A percentile compares a stretch with the other conserved stretches of the same genome.
phyloP scores from a whole-genome alignment of 2,329 filamentous ascomycete species.

The Aspergillus fischeri region DNA sequence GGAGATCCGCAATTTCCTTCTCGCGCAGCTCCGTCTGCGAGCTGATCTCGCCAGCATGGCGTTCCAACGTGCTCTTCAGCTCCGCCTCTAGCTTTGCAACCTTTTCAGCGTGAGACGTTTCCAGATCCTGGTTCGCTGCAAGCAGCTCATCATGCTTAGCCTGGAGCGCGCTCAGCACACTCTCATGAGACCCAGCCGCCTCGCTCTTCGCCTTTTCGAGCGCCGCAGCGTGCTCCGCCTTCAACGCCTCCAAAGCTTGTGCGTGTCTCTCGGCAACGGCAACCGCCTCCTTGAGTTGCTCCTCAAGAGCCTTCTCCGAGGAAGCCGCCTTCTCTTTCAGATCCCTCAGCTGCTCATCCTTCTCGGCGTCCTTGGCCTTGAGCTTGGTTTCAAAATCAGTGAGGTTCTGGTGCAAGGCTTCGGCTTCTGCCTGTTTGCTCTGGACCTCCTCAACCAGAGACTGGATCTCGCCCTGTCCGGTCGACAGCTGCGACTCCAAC shows the following conservation, averaged over 20 bases:
- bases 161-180: conserved; percentile 30
- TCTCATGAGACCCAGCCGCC: conserved; percentile 27
- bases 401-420: conserved; percentile 35
- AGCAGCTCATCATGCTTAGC: conserved; percentile 31
- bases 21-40: conserved; percentile 25
- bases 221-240: conserved; percentile 32
- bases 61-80: conserved; percentile 16
- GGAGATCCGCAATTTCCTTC: conserved; percentile 31
- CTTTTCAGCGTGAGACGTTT: conserved; percentile 28
- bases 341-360: conserved; percentile 30
- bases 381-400: conserved; percentile 33
- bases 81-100: conserved; percentile 27
- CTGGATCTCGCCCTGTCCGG: conserved; percentile 30
- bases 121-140: conserved; percentile 24
- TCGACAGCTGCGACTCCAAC: conserved; percentile 30
- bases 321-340: conserved; percentile 32
- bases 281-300: conserved; percentile 28
- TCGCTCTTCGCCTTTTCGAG: conserved; percentile 30
- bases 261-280: conserved; percentile 30
- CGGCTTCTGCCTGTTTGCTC: conserved; percentile 34
- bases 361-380: conserved; percentile 34
- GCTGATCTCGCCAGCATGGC: conserved; percentile 26
- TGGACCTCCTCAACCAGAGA: conserved; percentile 32
- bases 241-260: conserved; percentile 30
- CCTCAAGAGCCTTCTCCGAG: conserved; percentile 31